phyloP scores from a whole-genome alignment of 2,329 filamentous ascomycete species.

The Colletotrichum camelliae region DNA sequence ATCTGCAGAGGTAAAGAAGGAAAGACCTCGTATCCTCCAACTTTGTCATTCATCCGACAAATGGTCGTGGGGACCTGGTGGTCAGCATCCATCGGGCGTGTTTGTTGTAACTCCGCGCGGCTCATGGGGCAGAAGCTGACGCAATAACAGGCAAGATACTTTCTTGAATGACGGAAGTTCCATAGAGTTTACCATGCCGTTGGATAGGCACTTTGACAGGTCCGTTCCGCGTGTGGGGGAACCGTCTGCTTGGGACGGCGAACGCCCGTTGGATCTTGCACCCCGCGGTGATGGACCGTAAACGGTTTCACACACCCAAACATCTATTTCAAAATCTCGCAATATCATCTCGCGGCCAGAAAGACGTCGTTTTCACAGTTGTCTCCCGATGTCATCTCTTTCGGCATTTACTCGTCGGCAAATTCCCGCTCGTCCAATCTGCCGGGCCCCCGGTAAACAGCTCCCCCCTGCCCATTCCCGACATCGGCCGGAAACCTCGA shows the following conservation, averaged over 20 bases:
- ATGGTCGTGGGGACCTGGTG: neutral
- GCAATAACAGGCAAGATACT: neutral
- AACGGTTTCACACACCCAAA: neutral
- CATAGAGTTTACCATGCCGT: neutral
- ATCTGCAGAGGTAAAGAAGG: neutral
- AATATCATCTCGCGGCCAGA: neutral
- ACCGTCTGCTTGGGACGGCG: neutral
- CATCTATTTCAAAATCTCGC: neutral
- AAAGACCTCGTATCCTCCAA: neutral
- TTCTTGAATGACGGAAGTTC: neutral
- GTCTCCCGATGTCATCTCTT: neutral
- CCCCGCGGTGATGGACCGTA: neutral
- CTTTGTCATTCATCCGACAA: neutral
- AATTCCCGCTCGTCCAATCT: neutral
- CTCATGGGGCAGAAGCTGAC: neutral
- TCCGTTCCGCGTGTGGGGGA: neutral
- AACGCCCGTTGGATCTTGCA: neutral
- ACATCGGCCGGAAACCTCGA: neutral
- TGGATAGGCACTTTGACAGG: neutral
- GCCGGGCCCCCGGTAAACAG: neutral
- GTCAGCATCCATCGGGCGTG: neutral
- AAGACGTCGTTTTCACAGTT: neutral
- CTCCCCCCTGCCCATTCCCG: neutral
- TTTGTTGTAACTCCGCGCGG: neutral
- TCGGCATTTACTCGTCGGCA: neutral